Evolutionary conservation across 495 filamentous ascomycete genomes (phyloP), one percentile per base, ranked within the genome.

Genomic region (Parathielavia appendiculata): DNA sequence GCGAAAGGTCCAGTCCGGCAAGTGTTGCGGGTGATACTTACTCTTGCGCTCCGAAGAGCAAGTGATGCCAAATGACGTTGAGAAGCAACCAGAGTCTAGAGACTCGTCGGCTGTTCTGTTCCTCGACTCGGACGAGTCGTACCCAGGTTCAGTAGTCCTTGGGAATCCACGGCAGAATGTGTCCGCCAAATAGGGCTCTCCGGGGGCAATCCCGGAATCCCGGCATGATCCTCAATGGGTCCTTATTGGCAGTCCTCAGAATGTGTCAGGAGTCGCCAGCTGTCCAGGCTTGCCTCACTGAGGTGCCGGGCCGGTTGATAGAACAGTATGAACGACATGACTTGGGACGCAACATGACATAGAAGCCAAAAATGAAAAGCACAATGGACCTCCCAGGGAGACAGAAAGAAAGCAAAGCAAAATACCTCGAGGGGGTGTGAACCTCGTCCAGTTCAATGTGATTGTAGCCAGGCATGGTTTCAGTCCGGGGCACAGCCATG

Each of bases 401-500:
- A 63, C 22, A 50, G 23, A 41, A 66, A 51, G 67, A 68, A 71
- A 69, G 51, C 59, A 69, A 57, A 50, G 61, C 63, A 70, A 71
- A 73, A 77, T 78, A 79, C 76, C 76, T 79, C 67, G 76, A 74
- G 67, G 76, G 76, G 65, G 75, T 76, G 66, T 77, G 75, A 68
- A 78, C 75, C 69, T 79, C 76, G 61, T 79, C 76, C 69, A 76
- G 68, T 65, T 78, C 76, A 67, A 71, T 58, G 63, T 74, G 71
- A 56, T 71, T 77, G 70, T 65, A 78, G 64, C 70, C 70, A 69
- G 76, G 68, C 76, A 79, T 78, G 63, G 59, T 76, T 56, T 75
- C 70, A 64, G 60, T 68, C 66, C 70, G 70, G 68, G 72, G 59
- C 62, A 74, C 59, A 73, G 74, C 69, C 71, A 75, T 65, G 68